A percentile compares a stretch with the other conserved stretches of the same genome.
Evolutionary conservation across 768 basidiomycete genomes (phyloP).

Genomic region (Boletellus emodensis): DNA sequence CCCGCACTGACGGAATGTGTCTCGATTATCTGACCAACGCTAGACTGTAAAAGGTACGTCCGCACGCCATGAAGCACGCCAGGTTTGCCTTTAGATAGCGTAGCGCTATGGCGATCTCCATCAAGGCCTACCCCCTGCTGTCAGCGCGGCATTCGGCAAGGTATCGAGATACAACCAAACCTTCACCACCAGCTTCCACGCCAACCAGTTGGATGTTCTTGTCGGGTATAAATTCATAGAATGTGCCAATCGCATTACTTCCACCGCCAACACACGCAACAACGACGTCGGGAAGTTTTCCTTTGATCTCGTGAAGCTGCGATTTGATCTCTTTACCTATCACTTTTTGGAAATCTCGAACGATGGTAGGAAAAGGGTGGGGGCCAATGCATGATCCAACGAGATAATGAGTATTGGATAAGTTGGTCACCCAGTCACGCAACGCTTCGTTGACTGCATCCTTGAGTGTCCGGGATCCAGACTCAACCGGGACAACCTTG

Average conservation of each 20-base stretch:
- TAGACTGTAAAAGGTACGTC: constrained; percentile 90
- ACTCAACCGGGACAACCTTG: constrained; percentile 89
- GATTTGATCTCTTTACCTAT: constrained; percentile 93
- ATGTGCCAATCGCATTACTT: constrained; percentile 95
- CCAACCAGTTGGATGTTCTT: constrained; percentile 83
- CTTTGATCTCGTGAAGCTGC: constrained; percentile 66
- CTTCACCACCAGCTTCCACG: constrained; percentile 98
- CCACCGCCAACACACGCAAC: constrained; percentile 98
- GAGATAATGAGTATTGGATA: constrained; percentile 91
- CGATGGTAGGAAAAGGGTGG: constrained; percentile 98
- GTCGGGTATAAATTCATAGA: constrained; percentile 94
- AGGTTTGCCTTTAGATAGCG: constrained; percentile 83
- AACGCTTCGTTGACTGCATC: constrained; percentile 98
- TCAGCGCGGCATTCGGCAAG: constrained; percentile 8
- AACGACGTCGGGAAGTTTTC: constrained; percentile 90
- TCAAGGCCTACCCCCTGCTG: constrained; percentile 51
- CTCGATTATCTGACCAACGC: constrained; percentile 90
- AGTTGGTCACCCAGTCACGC: constrained; percentile 98
- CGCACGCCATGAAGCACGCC: constrained; percentile 96
- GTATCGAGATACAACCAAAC: constrained; percentile 47
- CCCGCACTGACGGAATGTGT: constrained; percentile 97
- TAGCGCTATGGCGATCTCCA: constrained; percentile 87
- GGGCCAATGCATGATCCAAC: constrained; percentile 97
- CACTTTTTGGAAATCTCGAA: constrained; percentile 95
- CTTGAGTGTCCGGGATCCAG: constrained; percentile 93